A percentile compares a stretch with the other conserved stretches of the same genome.
These are phyloP conservation scores for Cunninghamia lanceolata DNA, from an alignment of 75 land plant genomes.

Conservation along the genomic window DNA sequence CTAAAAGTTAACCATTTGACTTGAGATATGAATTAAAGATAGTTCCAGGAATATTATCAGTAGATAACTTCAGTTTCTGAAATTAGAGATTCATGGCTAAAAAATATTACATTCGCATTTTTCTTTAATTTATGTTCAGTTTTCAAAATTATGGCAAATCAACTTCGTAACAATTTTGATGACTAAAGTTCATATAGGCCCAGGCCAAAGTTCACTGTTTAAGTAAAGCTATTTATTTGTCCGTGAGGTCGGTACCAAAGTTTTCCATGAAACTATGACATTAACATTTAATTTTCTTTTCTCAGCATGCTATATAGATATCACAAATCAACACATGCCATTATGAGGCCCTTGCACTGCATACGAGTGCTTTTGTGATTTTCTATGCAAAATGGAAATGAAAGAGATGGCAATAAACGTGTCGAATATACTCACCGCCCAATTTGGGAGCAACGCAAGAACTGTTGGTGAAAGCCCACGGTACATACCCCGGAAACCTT, in stretches of 20 bases:
- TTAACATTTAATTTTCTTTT: not conserved
- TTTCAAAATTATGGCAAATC: not conserved
- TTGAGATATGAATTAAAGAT: not conserved
- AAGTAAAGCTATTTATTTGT: not conserved
- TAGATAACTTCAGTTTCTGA: not conserved
- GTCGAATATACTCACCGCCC: conserved; percentile 73
- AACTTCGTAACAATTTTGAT: not conserved
- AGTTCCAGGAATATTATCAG: not conserved
- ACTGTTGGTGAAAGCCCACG: conserved; percentile 94
- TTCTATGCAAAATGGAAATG: not conserved
- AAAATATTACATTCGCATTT: not conserved
- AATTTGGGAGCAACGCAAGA: conserved; percentile 89
- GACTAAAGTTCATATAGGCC: not conserved
- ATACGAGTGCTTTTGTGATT: not conserved
- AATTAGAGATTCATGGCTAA: not conserved
- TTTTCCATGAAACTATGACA: not conserved
- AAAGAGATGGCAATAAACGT: not conserved
- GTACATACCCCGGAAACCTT: conserved; percentile 88
- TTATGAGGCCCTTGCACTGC: not conserved
- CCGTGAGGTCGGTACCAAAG: not conserved
- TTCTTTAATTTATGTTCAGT: not conserved
- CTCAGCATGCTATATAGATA: not conserved
- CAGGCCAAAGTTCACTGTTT: not conserved
- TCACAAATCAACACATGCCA: not conserved
- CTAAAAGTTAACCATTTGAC: not conserved